Base-by-base conservation (phyloP, 345 rosid species). In the Pistacia atlantica region DNA sequence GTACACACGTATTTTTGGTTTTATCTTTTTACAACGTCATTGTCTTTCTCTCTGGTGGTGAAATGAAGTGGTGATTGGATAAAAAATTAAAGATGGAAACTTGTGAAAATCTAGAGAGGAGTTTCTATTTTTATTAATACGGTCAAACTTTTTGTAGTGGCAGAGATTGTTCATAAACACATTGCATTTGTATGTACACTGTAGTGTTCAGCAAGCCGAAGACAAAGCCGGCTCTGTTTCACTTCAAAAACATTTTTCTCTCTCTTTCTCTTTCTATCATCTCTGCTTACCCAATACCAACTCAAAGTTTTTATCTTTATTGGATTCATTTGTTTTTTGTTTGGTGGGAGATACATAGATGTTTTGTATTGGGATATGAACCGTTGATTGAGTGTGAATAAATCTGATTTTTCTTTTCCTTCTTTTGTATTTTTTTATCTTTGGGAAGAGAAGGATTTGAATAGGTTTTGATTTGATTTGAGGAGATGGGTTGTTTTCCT, bases 401-500 rank as follows among this genome's bases (percentile, higher is more conserved):
- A 33, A 69, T 71, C 66, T 79, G 81, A 12, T 71, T 63, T 74
- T 61, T 75, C 28, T 52, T 2, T 22, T 13, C 2, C 61, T 59
- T 37, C 5, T 37, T 37, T 37, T 5, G 42, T 37, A 49, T 25
- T 25, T 59, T 20, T 59, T 59, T 11, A 59, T 59, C 11, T 11
- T 28, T 60, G 35, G 64, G 14, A 42, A 63, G 74, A 75, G 58
- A 78, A 76, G 51, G 76, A 65, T 59, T 78, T 80, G 56, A 14
- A 65, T 38, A 52, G 45, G 46, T 38, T 22, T 16, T 54, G 56
- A 69, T 71, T 79, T 73, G 81, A 38, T 72, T 80, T 79, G 71
- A 28, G 81, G 69, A 79, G 80, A 95, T 95, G 98, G 98, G 97
- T 77, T 95, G 99, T 81, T 95, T 93, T 86, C 80, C 99, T 54